These are phyloP conservation scores for Arxiozyma heterogenica DNA, from an alignment of 1,139 yeast species.

Conservation along the genomic window DNA sequence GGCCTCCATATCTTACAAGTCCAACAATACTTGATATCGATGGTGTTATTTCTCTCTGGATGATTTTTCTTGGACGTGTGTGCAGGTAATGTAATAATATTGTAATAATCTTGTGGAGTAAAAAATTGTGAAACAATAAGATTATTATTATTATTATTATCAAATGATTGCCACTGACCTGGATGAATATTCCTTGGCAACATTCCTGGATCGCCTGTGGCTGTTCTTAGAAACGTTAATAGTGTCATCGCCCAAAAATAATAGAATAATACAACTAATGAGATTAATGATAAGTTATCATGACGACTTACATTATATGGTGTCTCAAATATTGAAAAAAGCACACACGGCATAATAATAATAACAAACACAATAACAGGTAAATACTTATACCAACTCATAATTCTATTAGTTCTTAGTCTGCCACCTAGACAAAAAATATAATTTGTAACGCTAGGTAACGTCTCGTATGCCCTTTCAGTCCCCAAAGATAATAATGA, in stretches of 20 bases:
- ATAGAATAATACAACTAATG: conserved; percentile 46
- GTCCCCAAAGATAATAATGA: conserved; percentile 7
- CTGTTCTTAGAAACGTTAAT: conserved; percentile 43
- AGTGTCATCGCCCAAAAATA: conserved; percentile 49
- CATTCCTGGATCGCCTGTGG: conserved; percentile 62
- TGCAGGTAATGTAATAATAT: conserved; percentile 45
- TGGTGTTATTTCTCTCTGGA: conserved; percentile 24
- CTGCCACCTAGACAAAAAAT: conserved; percentile 61
- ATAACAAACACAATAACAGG: conserved; percentile 32
- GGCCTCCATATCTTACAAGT: conserved; percentile 65
- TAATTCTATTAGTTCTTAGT: conserved; percentile 32
- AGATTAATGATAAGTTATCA: conserved; percentile 41
- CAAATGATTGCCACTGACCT: conserved; percentile 32
- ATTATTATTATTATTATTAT: conserved; percentile 19
- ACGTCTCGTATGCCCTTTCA: conserved; percentile 9
- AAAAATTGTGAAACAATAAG: conserved; percentile 35
- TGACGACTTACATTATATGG: conserved; percentile 9
- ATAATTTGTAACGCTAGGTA: conserved; percentile 25
- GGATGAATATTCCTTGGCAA: conserved; percentile 63
- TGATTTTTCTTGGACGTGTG: background rate
- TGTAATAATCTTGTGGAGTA: conserved; percentile 58
- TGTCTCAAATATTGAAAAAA: conserved; percentile 41
- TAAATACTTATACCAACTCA: conserved; percentile 34
- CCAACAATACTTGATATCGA: conserved; percentile 44
- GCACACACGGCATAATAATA: conserved; percentile 41